phyloP scores from a whole-genome alignment of 1,284 basidiomycete genomes.

The Tetrapyrgos nigripes region DNA sequence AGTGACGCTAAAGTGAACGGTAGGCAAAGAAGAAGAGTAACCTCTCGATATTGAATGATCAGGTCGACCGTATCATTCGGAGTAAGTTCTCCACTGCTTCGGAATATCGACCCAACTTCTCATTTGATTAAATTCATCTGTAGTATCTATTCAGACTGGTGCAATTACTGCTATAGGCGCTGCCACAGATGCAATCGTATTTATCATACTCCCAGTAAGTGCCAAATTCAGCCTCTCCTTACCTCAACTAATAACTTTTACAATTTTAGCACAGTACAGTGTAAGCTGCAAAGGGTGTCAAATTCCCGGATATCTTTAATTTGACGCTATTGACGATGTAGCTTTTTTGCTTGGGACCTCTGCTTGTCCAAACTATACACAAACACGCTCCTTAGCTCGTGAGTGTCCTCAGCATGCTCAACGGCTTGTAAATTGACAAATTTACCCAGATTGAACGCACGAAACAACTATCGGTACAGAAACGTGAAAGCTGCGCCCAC shows the following conservation, averaged over 20 bases:
- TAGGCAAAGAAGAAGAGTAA: constrained; percentile 10
- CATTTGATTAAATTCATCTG: too few relatives aligned
- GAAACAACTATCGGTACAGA: neutral
- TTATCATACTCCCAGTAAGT: constrained; percentile 10
- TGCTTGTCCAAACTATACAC: constrained; percentile 18
- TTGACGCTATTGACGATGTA: neutral
- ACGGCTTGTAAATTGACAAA: neutral
- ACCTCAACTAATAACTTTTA: neutral
- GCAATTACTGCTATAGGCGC: constrained; percentile 16
- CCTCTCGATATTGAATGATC: neutral
- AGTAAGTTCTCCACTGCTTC: constrained; percentile 3
- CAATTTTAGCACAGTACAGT: neutral
- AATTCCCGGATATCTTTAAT: neutral
- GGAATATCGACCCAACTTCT: neutral
- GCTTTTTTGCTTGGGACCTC: constrained; percentile 19
- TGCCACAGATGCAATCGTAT: constrained; percentile 16
- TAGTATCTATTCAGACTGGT: constrained; percentile 19
- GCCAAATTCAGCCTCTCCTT: neutral
- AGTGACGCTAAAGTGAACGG: neutral
- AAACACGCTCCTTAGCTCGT: constrained; percentile 19
- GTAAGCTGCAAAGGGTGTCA: neutral
- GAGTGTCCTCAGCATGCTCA: neutral
- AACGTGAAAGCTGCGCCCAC: neutral
- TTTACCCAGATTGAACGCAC: neutral
- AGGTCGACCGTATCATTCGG: constrained; percentile 14